Base-by-base conservation (phyloP, 2,329 filamentous ascomycete species). In the Lasiodiplodia gonubiensis region DNA sequence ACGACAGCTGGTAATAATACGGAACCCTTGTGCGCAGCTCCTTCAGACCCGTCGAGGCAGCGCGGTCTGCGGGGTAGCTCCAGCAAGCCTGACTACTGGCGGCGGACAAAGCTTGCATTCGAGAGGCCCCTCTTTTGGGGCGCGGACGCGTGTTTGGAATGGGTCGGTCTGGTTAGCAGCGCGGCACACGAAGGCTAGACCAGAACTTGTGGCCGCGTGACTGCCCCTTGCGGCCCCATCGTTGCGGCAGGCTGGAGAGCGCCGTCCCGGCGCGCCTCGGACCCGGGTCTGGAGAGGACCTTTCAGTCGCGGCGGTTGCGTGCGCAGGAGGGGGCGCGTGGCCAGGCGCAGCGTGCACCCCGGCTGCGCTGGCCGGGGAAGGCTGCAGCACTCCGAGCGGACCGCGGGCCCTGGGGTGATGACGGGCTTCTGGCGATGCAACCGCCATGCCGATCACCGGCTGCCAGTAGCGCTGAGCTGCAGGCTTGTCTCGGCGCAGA, bases 221-320 rank as follows among this genome's bases (percentile, higher is more conserved):
- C 52, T 66, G 64, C 52, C 54, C 64, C 64, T 66, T 49, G 54
- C 64, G 64, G 64, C 64, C 52, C 64, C 64, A 66, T 59, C 64
- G 39, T 51, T 54, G 64, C 63, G 53, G 63, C 63, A 27, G 63
- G 25, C 55, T 61, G 57, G 57, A 49, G 57, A 61, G 57, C 57
- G 42, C 57, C 57, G 57, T 61, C 12, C 57, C 63, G 63, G 52
- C 35, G 63, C 25, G n/a, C 42, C n/a, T 35, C 59, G 25, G 42
- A 23, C 25, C 59, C 33, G 61, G 53, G 16, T n/a, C 35, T 33
- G 61, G 25, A 51, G 61, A 27, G 10, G 46, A 27, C 57, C 33
- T 27, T 61, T 48, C 57, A 61, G 25, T 27, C 39, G 55, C 11
- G 30, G 55, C 37, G 55, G 37, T 27, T 18, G 54, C 21, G 54